Conservation (phyloP, 2,329 filamentous ascomycete species). For the Nigrospora sphaerica region DNA sequence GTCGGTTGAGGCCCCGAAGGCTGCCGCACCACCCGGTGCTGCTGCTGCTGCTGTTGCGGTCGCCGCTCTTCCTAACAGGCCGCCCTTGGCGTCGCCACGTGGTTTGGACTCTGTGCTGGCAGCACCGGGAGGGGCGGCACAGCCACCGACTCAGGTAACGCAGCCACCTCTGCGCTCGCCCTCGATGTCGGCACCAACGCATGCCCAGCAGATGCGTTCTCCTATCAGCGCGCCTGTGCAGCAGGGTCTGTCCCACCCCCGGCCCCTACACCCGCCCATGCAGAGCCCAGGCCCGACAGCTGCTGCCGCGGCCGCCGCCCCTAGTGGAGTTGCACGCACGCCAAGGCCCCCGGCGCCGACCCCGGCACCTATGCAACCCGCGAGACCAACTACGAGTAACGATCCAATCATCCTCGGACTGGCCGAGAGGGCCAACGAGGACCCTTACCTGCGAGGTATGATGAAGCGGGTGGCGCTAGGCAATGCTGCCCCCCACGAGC, state of each 20-base stretch:
- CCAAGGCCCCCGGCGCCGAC: constrained; percentile 10
- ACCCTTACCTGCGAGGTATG: constrained; percentile 64
- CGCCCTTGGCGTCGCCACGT: constrained; percentile 14
- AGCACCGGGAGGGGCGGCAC: constrained; percentile 13
- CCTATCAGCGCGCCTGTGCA: constrained; percentile 17
- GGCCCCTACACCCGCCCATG: constrained; percentile 16
- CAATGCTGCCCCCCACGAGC: constrained; percentile 61
- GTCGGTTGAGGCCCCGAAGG: no score
- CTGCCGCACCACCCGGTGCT: no score
- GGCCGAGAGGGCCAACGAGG: constrained; percentile 66
- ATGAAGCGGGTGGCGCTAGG: constrained; percentile 81
- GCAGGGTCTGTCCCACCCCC: constrained; percentile 13
- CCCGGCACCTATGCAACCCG: constrained; percentile 11
- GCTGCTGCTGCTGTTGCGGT: no score
- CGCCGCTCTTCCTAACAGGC: neutral
- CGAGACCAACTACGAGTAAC: constrained; percentile 26
- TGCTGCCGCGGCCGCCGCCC: neutral
- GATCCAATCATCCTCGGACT: constrained; percentile 78
- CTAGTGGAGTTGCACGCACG: no score
- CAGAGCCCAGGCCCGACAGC: constrained; percentile 2
- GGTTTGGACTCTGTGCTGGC: constrained; percentile 24
- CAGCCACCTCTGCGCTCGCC: constrained; percentile 7
- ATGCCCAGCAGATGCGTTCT: constrained; percentile 20
- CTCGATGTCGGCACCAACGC: constrained; percentile 8
- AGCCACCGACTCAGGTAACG: constrained; percentile 9